These are phyloP conservation scores for Rhododendron mucronatum DNA, from an alignment of 148 eudicot species.

Conservation along the genomic window DNA sequence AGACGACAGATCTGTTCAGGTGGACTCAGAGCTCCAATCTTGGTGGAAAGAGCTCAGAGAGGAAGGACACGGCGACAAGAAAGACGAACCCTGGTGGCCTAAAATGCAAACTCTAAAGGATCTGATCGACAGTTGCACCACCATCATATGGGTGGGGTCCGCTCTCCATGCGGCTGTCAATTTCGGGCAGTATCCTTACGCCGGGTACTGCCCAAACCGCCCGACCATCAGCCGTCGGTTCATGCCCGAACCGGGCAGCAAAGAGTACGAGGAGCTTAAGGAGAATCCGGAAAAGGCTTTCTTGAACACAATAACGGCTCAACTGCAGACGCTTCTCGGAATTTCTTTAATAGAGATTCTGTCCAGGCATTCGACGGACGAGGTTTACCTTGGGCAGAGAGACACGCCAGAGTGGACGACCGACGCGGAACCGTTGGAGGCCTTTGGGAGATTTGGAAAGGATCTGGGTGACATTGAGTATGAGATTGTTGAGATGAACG, in stretches of 20 bases:
- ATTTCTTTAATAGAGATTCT: conserved; percentile 24
- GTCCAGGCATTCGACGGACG: conserved; percentile 38
- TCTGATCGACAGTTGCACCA: conserved; percentile 26
- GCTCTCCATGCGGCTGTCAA: conserved; percentile 37
- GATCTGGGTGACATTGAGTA: conserved; percentile 21
- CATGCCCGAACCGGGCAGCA: conserved; percentile 32
- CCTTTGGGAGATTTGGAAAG: conserved; percentile 21
- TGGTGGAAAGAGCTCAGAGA: conserved; percentile 36
- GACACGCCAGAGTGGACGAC: conserved; percentile 29
- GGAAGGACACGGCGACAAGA: conserved; percentile 35
- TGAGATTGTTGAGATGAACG: conserved; percentile 15
- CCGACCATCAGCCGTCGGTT: conserved; percentile 28
- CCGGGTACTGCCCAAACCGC: conserved; percentile 32
- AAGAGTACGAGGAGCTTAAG: conserved; percentile 21
- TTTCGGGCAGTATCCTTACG: conserved; percentile 38
- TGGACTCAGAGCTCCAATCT: conserved; percentile 26
- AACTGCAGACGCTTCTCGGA: conserved; percentile 22
- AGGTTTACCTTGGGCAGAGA: conserved; percentile 31
- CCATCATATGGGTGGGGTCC: conserved; percentile 30
- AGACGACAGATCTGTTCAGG: conserved; percentile 1
- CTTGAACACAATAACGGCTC: conserved; percentile 25
- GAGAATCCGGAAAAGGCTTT: conserved; percentile 20
- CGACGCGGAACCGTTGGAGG: conserved; percentile 11
- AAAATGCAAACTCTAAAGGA: conserved; percentile 21
- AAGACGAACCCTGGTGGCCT: conserved; percentile 41